Base-by-base conservation (phyloP, 2,329 filamentous ascomycete genomes). In the Simplicillium aogashimaense region DNA sequence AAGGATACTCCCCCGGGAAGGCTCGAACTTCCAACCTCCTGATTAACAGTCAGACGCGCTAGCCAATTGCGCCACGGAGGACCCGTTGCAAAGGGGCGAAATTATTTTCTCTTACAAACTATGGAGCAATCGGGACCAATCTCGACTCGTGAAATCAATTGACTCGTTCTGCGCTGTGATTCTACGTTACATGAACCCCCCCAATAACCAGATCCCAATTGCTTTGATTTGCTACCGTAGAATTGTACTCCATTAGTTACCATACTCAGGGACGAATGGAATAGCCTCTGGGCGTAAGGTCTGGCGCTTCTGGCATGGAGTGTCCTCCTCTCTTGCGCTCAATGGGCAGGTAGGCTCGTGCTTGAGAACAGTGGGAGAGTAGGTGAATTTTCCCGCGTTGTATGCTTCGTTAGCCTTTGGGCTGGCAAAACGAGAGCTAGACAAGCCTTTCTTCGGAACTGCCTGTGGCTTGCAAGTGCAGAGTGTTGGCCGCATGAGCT, bases 21-120 rank as follows among this genome's bases (percentile, higher is more conserved):
- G 50, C 49, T 53, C 49, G 50, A 53, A 53, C 50, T 53, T 53
- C 50, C 50, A 50, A 53, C 52, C 52, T 55, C 51, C 47, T 49
- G 53, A 60, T 60, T 73, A 74, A 74, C 70, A 74, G 70, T 73
- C 70, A 66, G 64, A 74, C 70, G 70, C 70, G 69, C 70, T 74
- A 74, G 67, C 70, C 70, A 72, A 69, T 54, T 65, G 61, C 47
- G 62, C 61, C 59, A 77, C 20, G 20, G 20, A 25, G 20, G 20
- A 25, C 20, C 20, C 20, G 20, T 25, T 25, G 20, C 6, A 25
- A 9, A 25, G 9, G 9, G 20, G 20, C 20, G 20, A 25, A 25
- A 25, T 25, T 25, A 25, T 25, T 25, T 25, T 25, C 20, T 25
- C 20, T 25, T 25, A 25, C 20, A 25, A 25, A 25, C 20, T 6